These are phyloP conservation scores for Chrysoporthe austroafricana DNA, from an alignment of 2,329 filamentous ascomycete species.

Conservation along the genomic window DNA sequence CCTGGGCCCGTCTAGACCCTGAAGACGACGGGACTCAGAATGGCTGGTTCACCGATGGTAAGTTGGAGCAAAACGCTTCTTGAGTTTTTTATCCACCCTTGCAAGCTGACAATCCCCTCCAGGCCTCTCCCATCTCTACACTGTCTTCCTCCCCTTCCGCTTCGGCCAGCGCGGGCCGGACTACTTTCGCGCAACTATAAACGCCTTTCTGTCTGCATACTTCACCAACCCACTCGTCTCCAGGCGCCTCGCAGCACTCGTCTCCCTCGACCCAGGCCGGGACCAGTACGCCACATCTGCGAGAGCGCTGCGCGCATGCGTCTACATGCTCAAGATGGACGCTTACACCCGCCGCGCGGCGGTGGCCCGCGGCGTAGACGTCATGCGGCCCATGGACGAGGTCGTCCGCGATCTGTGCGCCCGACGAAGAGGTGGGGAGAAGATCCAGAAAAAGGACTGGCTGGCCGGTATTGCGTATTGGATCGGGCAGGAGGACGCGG, in stretches of 20 bases:
- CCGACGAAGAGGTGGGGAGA: slow-evolving; percentile 2
- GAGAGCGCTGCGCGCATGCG: slow-evolving; percentile 9
- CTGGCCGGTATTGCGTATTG: slow-evolving; percentile 14
- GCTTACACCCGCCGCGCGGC: slow-evolving; percentile 20
- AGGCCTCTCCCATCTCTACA: slow-evolving; percentile 21
- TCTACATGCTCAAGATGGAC: slow-evolving; percentile 28
- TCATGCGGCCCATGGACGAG: slow-evolving; percentile 23
- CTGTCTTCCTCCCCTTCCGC: slow-evolving; percentile 34
- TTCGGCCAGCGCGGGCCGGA: slow-evolving; percentile 26
- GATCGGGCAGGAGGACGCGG: slow-evolving; percentile 23
- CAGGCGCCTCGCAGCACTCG: slow-evolving; percentile 19
- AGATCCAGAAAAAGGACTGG: slow-evolving; percentile 18
- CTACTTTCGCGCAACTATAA: slow-evolving; percentile 33
- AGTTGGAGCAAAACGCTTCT: slow-evolving; percentile 8
- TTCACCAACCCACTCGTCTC: slow-evolving; percentile 32
- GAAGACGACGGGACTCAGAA: slow-evolving; percentile 20
- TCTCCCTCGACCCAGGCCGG: neutral
- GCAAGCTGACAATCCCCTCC: slow-evolving; percentile 20
- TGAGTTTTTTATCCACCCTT: neutral
- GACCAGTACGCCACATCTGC: slow-evolving; percentile 19
- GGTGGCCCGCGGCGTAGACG: slow-evolving; percentile 3
- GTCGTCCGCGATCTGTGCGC: slow-evolving; percentile 17
- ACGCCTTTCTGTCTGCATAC: slow-evolving; percentile 32
- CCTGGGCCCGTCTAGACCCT: slow-evolving; percentile 28
- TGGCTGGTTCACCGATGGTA: slow-evolving; percentile 31